Evolutionary conservation across 257 asterid genomes (phyloP).

Genomic region (Solanum verrucosum): DNA sequence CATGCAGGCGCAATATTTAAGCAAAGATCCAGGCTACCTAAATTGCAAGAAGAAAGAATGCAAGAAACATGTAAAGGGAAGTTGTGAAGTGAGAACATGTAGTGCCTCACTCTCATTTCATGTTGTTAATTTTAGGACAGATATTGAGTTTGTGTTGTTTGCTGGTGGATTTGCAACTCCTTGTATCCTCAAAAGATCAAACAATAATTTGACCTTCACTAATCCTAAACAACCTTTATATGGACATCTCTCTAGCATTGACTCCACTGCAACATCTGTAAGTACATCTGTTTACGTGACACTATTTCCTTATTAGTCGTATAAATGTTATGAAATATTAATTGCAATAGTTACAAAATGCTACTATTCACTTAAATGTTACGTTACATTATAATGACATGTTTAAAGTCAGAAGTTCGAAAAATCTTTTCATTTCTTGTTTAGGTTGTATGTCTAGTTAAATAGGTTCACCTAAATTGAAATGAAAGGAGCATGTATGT

Average conservation of each 20-base stretch:
- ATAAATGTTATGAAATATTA: not conserved
- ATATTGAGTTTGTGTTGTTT: slow-evolving; percentile 60
- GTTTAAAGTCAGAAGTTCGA: too few species aligned
- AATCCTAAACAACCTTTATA: slow-evolving; percentile 61
- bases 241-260: slow-evolving; percentile 54
- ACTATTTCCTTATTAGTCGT: not conserved
- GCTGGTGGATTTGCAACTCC: slow-evolving; percentile 58
- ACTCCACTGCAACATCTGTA: slow-evolving; percentile 66
- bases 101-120: slow-evolving; percentile 53
- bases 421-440: too few species aligned
- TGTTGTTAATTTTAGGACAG: slow-evolving; percentile 69
- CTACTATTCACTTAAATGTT: too few species aligned
- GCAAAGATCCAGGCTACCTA: slow-evolving; percentile 55
- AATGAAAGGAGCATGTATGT: too few species aligned
- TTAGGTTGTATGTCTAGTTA: too few species aligned
- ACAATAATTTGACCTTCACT: slow-evolving; percentile 20
- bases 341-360: too few species aligned
- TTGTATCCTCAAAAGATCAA: slow-evolving; percentile 39
- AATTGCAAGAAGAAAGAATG: slow-evolving; percentile 51
- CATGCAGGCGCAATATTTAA: slow-evolving; percentile 72
- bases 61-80: slow-evolving; percentile 14
- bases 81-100: slow-evolving; percentile 42
- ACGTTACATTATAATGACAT: too few species aligned
- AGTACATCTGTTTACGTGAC: not conserved
- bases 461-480: too few species aligned